Evolutionary conservation across 768 basidiomycete genomes (phyloP).

Genomic region (Suillus lakei): DNA sequence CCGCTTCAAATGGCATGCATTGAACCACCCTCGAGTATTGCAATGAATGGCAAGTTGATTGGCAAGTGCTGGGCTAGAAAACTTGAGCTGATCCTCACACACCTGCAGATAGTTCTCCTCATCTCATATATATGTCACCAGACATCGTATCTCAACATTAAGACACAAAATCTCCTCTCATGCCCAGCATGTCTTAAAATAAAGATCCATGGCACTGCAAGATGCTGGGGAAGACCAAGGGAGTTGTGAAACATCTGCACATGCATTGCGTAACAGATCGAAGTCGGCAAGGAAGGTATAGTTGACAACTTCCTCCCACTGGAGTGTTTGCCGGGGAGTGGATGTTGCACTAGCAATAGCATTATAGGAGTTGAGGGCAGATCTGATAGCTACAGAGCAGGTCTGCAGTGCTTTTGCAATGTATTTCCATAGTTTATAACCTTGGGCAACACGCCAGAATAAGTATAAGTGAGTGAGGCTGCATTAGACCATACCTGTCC

Average conservation of each 20-base stretch:
- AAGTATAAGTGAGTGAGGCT: no score
- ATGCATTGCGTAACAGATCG: conserved; percentile 18
- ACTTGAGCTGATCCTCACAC: conserved; percentile 6
- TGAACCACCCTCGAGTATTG: conserved; percentile 13
- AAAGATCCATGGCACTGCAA: conserved; percentile 20
- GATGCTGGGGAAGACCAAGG: conserved; percentile 22
- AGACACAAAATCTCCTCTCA: conserved; percentile 25
- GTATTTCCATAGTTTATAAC: conserved; percentile 11
- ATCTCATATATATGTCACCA: conserved; percentile 25
- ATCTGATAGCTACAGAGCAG: conserved; percentile 15
- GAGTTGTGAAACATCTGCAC: conserved; percentile 17
- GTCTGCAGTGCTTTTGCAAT: conserved; percentile 12
- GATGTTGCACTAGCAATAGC: background rate
- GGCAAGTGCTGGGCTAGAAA: conserved; percentile 10
- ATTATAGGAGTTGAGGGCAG: conserved; percentile 13
- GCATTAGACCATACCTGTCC: conserved; percentile 15
- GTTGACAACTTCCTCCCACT: conserved; percentile 29
- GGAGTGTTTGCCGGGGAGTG: conserved; percentile 7
- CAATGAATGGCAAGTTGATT: conserved; percentile 14
- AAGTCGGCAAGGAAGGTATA: conserved; percentile 18
- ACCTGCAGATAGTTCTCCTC: conserved; percentile 9
- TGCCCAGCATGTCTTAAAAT: conserved; percentile 24
- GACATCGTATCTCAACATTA: conserved; percentile 24
- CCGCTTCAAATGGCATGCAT: conserved; percentile 8
- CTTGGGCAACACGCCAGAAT: background rate